Evolutionary conservation across 768 basidiomycete species (phyloP), one percentile per base, ranked within the genome.

Genomic region (Hortiboletus campestris): DNA sequence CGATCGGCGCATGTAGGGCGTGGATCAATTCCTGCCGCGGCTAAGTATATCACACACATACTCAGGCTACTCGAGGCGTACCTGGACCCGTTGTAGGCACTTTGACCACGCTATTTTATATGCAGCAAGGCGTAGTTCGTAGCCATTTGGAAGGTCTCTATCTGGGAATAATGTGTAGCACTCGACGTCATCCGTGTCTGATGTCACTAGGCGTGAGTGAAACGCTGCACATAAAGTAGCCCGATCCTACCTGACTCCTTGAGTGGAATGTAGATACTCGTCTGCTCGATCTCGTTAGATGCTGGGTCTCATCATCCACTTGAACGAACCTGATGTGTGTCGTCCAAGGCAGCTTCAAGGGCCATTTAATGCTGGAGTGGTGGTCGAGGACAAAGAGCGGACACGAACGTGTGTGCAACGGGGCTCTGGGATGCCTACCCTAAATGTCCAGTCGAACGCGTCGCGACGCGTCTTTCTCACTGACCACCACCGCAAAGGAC

Each of bases 41-140:
- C 22, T 63, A 6, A 61, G 52, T 20, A 28, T 28, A 39, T 35
- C 36, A 20, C 34, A 31, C 44, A 32, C 35, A 49, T 53, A 28
- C 57, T n/a, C n/a, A n/a, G n/a, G n/a, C n/a, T 51, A 31, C 41
- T 10, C 19, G 48, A n/a, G 3, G 45, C 76, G 19, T 57, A 87
- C 85, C 72, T 83, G 81, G 19, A 86, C 70, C 17, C 80, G 78
- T 10, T 72, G 64, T 29, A 86, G 68, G 65, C 86, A 88, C 55
- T 77, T 83, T 51, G 60, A 72, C 87, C 87, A 89, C 2, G 82
- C 81, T 2, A 61, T 63, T 47, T 65, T 78, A 66, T 88, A 89
- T 6, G 80, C 81, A 45, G 75, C 62, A 46, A 85, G 70, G 25
- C 84, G 77, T 40, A 80, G 60, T 32, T 70, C 59, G 50, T 72